Evolutionary conservation across 1,284 basidiomycete species (phyloP).

Genomic region (Ceratorhiza oryzae-sativae): DNA sequence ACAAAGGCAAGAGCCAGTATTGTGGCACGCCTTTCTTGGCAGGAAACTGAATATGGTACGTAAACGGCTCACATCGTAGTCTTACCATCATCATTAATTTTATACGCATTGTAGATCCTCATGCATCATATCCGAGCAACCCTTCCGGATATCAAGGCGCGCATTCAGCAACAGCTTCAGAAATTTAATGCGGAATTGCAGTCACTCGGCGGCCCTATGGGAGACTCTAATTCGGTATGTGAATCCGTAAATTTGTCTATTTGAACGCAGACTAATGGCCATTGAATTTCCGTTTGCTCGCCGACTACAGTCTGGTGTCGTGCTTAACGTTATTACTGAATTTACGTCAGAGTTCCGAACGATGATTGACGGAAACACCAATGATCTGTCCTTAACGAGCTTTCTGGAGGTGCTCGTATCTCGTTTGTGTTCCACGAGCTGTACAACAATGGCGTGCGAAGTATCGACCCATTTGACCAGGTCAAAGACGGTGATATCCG

Average conservation of each 20-base stretch:
- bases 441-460: conserved; percentile 95
- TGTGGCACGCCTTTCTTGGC: conserved; percentile 97
- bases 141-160: conserved; percentile 94
- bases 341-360: conserved; percentile 97
- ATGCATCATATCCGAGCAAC: conserved; percentile 98
- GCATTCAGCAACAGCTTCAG: conserved; percentile 85
- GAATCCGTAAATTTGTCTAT: not conserved
- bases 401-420: conserved; percentile 97
- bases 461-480: conserved; percentile 97
- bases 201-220: conserved; percentile 86
- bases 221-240: conserved; percentile 77
- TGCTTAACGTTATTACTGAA: conserved; percentile 95
- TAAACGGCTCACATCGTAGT: not conserved
- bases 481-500: conserved; percentile 98
- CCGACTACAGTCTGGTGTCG: conserved; percentile 67
- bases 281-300: too few species aligned
- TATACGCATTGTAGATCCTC: conserved; percentile 68
- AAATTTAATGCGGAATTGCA: conserved; percentile 87
- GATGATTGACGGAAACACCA: conserved; percentile 95
- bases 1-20: conserved; percentile 92
- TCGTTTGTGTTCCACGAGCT: conserved; percentile 98
- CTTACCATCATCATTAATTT: conserved; percentile 11
- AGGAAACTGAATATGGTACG: conserved; percentile 93
- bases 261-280: not conserved
- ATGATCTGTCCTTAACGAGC: conserved; percentile 94